Conservation (phyloP, 2,329 filamentous ascomycete genomes). For the Cladosporium sphaerospermum region DNA sequence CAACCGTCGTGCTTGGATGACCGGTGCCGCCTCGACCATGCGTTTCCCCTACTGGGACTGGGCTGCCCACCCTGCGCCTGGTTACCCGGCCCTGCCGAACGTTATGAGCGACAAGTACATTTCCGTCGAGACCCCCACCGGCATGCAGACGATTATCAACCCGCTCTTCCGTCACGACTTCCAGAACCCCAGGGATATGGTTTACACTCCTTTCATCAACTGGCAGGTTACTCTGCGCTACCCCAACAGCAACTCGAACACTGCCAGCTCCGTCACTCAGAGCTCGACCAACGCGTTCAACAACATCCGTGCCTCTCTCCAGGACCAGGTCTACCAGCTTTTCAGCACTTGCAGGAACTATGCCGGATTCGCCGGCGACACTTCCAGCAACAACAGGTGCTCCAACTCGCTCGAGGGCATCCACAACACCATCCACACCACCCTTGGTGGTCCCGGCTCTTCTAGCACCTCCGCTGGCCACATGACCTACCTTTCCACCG, state of each 20-base stretch:
- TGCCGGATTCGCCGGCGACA: constrained; percentile 26
- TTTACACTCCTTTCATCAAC: constrained; percentile 25
- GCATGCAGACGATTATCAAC: constrained; percentile 14
- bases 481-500: constrained; percentile 28
- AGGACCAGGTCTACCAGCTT: constrained; percentile 29
- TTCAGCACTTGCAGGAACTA: constrained; percentile 29
- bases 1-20: constrained; percentile 18
- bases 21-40: constrained; percentile 21
- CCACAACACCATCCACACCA: constrained; percentile 31
- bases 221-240: constrained; percentile 28
- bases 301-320: constrained; percentile 24
- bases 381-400: constrained; percentile 21
- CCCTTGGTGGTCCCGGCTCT: constrained; percentile 21
- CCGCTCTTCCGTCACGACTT: constrained; percentile 16
- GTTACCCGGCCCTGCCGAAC: constrained; percentile 20
- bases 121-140: constrained; percentile 17
- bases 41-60: constrained; percentile 27
- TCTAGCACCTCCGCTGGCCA: constrained; percentile 18
- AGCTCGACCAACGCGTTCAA: constrained; percentile 20
- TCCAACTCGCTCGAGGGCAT: constrained; percentile 31
- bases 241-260: constrained; percentile 21
- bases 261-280: constrained; percentile 18
- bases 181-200: constrained; percentile 19
- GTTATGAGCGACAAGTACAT: constrained; percentile 20
- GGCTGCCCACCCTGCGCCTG: constrained; percentile 19